A percentile compares a stretch with the other conserved stretches of the same genome.
Conservation (phyloP, 345 rosid species). For the Excoecaria cochinchinensis region DNA sequence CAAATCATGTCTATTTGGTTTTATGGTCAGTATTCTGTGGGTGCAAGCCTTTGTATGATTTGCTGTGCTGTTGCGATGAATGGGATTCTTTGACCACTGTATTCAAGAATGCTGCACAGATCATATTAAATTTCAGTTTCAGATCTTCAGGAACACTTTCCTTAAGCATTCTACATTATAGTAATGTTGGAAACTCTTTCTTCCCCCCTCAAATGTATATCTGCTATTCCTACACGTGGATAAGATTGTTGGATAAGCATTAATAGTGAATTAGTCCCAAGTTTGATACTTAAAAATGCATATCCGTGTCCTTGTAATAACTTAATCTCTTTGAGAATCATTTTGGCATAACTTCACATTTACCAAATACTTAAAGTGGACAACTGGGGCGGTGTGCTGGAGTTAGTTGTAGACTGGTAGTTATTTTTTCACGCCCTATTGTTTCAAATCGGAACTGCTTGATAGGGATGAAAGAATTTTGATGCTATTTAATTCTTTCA, state of each 20-base stretch:
- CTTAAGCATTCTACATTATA: background rate
- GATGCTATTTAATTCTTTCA: background rate
- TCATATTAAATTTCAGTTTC: background rate
- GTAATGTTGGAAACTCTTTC: background rate
- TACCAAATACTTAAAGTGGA: too few relatives aligned
- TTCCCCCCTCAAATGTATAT: background rate
- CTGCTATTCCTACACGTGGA: background rate
- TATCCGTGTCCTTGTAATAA: background rate
- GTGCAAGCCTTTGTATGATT: background rate
- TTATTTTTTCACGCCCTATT: background rate
- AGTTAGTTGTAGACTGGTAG: constrained; percentile 37
- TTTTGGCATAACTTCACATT: constrained; percentile 1
- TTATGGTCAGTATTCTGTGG: background rate
- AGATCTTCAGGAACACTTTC: background rate
- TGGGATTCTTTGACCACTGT: background rate
- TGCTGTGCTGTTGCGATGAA: background rate
- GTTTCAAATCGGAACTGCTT: background rate
- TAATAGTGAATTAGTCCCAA: too few relatives aligned
- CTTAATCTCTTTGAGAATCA: constrained; percentile 5
- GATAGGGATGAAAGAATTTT: background rate
- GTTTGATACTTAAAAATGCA: too few relatives aligned
- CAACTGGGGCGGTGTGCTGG: background rate
- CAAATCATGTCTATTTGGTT: background rate
- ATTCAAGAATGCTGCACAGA: background rate
- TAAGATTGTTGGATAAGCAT: constrained; percentile 4